Percentiles rank a stretch among this genome's conserved stretches.
These are phyloP conservation scores for Coniella lustricola DNA, from an alignment of 2,329 filamentous ascomycete genomes.

Conservation along the genomic window DNA sequence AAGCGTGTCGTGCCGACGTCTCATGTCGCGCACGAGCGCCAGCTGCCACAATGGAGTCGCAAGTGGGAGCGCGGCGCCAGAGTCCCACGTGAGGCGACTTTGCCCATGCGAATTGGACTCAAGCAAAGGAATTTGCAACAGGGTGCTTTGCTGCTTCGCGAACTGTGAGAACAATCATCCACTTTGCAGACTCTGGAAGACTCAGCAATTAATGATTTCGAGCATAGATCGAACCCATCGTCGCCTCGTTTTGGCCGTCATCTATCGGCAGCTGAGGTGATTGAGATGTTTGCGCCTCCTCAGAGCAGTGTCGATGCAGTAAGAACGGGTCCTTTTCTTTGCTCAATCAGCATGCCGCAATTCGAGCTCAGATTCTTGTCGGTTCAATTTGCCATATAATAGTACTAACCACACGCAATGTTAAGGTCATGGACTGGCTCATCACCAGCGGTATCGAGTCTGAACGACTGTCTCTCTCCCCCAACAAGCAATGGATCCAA, in stretches of 20 bases:
- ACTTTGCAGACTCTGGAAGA: background rate
- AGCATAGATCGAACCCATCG: slow-evolving; percentile 25
- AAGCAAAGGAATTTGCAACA: slow-evolving; percentile 26
- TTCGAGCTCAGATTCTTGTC: slow-evolving; percentile 25
- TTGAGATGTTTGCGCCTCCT: slow-evolving; percentile 32
- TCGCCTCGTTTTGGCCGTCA: slow-evolving; percentile 34
- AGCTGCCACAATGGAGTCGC: slow-evolving; percentile 19
- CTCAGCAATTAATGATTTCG: background rate
- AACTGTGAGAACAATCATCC: slow-evolving; percentile 21
- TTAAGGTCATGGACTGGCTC: slow-evolving; percentile 28
- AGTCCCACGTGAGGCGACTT: slow-evolving; percentile 18
- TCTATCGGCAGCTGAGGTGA: slow-evolving; percentile 29
- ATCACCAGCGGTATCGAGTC: slow-evolving; percentile 15
- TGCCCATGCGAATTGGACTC: slow-evolving; percentile 29
- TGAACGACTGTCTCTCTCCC: slow-evolving; percentile 18
- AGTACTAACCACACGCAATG: too few relatives aligned
- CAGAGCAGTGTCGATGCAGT: slow-evolving; percentile 28
- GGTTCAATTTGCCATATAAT: slow-evolving; percentile 11
- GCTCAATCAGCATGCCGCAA: too few relatives aligned
- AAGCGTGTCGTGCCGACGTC: slow-evolving; percentile 16
- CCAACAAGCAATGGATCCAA: slow-evolving; percentile 33
- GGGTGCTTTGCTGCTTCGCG: slow-evolving; percentile 25
- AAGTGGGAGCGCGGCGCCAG: slow-evolving; percentile 23
- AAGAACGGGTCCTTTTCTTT: too few relatives aligned
- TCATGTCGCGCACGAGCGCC: slow-evolving; percentile 24